Evolutionary conservation across 305 asterid genomes (phyloP), one percentile per base, ranked within the genome.

Genomic region (Fraxinus sp.): DNA sequence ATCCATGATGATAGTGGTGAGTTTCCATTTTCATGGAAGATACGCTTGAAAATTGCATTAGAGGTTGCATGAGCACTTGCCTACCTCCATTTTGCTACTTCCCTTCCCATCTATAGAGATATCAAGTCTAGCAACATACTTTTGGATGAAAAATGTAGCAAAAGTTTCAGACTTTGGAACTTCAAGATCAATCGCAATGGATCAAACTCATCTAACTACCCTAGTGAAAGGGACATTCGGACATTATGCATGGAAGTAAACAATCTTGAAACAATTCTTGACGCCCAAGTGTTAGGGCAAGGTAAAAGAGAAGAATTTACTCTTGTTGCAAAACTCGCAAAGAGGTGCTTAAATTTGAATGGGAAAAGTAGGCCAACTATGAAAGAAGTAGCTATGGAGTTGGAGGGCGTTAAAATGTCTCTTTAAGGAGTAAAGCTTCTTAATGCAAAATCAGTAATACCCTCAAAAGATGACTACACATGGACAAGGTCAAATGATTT

Each of bases 401-500:
- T 49, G 62, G 62, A 52, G 20, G 59, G 20, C 1, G 22, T 52
- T 52, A 52, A 14, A 16, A 52, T 16, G 8, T 52, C 59, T 14
- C 7, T 14, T 14, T 30, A 49, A 14, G 62, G 20, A 5, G 22
- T 49, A 14, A 49, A 14, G 20, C 59, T 14, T 49, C 59, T 3
- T 16, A 16, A 16, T 52, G 62, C 62, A 16, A 52, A 52, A 52
- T 52, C 20, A 52, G 22, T 4, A 52, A 49, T 1, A 5, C 20
- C n/a, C 5, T 14, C 20, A 0, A 7, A 49, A 13, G 59, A 49
- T 13, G 18, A 49, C 6, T 14, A 13, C 64, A 52, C 24, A 52
- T 4, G 24, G 24, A 16, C 64, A 52, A 52, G 24, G 89, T 88
- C 91, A 85, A 70, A 37, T 79, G 82, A 78, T 80, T 82, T 91